phyloP scores from a whole-genome alignment of 441 rosid genomes.

The Populus hybrid region DNA sequence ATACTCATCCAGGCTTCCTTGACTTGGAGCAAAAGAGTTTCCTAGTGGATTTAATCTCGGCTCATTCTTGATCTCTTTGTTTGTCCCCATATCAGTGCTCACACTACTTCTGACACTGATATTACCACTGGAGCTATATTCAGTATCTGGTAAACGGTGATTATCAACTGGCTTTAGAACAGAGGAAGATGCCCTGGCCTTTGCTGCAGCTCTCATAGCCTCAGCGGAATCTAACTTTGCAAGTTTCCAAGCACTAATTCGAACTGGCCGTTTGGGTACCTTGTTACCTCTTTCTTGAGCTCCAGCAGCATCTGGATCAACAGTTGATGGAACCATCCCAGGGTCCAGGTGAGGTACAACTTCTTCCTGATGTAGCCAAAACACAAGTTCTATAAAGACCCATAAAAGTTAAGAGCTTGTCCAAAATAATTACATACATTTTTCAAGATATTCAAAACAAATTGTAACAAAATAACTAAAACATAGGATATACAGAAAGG shows the following conservation, averaged over 20 bases:
- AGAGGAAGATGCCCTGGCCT: constrained; percentile 89
- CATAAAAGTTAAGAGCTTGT: constrained; percentile 7
- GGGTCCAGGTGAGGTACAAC: constrained; percentile 86
- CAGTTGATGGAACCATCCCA: constrained; percentile 71
- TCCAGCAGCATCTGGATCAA: constrained; percentile 72
- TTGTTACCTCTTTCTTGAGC: constrained; percentile 54
- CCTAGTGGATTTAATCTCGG: constrained; percentile 41
- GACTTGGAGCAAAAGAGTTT: constrained; percentile 74
- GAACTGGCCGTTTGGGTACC: constrained; percentile 63
- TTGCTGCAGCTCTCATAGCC: constrained; percentile 81
- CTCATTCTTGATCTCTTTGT: constrained; percentile 58
- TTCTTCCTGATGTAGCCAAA: constrained; percentile 56
- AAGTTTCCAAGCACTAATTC: constrained; percentile 88
- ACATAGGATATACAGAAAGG: not conserved
- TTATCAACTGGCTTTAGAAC: constrained; percentile 68
- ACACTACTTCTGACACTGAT: constrained; percentile 78
- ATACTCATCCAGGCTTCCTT: constrained; percentile 77
- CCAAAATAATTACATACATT: not conserved
- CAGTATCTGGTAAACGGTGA: constrained; percentile 43
- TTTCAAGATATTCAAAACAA: not conserved
- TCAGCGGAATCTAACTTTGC: constrained; percentile 80
- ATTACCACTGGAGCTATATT: constrained; percentile 59
- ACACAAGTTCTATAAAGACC: constrained; percentile 6
- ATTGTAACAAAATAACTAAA: not conserved
- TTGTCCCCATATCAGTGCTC: constrained; percentile 49